Percentiles rank a stretch among this genome's conserved stretches.
These are phyloP conservation scores for Ceratocystis ficicola DNA, from an alignment of 2,329 filamentous ascomycete species.

Conservation along the genomic window DNA sequence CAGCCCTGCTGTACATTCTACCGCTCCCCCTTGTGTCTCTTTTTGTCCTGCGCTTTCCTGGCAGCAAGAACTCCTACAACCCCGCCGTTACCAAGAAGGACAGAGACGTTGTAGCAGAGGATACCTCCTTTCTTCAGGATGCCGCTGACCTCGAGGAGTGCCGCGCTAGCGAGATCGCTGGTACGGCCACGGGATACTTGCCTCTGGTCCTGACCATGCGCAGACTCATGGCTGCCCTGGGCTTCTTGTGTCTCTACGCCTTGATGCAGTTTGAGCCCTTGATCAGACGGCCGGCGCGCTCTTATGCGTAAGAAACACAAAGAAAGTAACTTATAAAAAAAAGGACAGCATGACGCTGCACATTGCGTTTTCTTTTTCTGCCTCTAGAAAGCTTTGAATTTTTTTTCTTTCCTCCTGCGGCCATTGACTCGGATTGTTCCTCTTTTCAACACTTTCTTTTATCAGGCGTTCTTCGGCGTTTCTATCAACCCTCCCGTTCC, in stretches of 20 bases:
- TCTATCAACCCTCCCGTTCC: background rate
- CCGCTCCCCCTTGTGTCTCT: conserved; percentile 18
- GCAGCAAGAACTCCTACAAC: background rate
- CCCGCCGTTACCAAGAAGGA: conserved; percentile 5
- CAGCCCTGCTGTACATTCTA: conserved; percentile 12
- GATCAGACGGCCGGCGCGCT: conserved; percentile 20
- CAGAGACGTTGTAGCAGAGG: conserved; percentile 7
- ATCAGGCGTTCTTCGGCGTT: conserved; percentile 6
- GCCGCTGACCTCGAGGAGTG: conserved; percentile 21
- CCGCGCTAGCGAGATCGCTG: conserved; percentile 1
- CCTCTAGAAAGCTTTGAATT: conserved; percentile 11
- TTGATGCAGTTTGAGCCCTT: conserved; percentile 22
- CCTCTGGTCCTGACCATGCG: conserved; percentile 21
- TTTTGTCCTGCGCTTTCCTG: conserved; percentile 11
- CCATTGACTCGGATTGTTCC: background rate
- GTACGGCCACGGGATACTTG: background rate
- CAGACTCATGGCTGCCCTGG: conserved; percentile 19
- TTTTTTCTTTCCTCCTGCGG: background rate
- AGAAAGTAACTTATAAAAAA: background rate
- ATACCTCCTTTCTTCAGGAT: conserved; percentile 17
- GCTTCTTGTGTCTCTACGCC: conserved; percentile 21
- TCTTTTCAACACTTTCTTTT: background rate
- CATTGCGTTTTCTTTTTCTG: conserved; percentile 5
- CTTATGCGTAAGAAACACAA: conserved; percentile 18
- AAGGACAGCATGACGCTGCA: background rate